Conservation (phyloP, 176 grass and related monocot species). For the Lolium perenne region DNA sequence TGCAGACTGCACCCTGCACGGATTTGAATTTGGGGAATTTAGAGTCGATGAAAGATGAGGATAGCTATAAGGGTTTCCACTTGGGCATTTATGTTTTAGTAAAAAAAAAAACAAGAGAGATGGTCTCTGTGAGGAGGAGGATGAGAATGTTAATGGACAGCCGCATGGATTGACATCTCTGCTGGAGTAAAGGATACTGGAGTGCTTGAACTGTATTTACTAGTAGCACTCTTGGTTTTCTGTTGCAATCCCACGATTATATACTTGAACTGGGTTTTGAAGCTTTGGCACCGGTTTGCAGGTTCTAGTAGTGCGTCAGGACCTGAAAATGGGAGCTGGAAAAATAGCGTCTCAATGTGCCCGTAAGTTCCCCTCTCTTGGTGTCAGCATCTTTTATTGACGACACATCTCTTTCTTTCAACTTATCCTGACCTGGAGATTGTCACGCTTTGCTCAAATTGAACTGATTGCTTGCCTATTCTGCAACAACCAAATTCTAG, state of each 20-base stretch:
- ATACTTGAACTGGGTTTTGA: neutral
- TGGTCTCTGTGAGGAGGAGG: neutral
- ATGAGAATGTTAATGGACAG: neutral
- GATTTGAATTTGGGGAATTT: neutral
- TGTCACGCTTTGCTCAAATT: neutral
- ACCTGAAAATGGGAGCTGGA: conserved; percentile 89
- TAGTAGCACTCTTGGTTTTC: neutral
- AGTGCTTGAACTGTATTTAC: neutral
- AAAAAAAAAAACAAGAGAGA: neutral
- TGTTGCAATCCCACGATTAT: neutral
- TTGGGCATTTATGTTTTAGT: neutral
- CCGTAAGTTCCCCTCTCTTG: conserved; percentile 54
- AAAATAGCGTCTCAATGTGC: conserved; percentile 97
- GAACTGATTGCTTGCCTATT: neutral
- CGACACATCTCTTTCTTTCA: neutral
- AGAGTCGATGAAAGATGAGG: neutral
- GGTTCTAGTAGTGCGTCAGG: conserved; percentile 91
- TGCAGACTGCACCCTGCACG: neutral
- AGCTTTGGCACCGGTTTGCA: conserved; percentile 30
- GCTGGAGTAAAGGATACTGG: neutral
- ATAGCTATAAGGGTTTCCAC: neutral
- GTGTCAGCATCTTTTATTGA: neutral
- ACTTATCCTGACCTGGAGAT: neutral
- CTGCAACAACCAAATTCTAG: neutral
- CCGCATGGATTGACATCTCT: neutral